Conservation (phyloP, 768 basidiomycete genomes). For the Boletellus emodensis region DNA sequence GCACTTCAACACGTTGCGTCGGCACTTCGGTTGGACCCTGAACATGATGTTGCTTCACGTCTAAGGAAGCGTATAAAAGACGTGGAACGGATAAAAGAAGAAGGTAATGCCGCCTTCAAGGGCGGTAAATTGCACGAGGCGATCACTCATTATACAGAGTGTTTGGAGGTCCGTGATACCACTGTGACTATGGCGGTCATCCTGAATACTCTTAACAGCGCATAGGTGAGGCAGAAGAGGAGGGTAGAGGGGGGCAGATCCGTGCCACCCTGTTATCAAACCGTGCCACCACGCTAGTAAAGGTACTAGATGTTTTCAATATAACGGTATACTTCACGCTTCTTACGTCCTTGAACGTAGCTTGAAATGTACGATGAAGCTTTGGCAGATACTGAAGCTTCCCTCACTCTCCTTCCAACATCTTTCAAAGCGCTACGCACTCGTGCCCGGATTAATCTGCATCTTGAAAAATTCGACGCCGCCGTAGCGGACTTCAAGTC, state of each 20-base stretch:
- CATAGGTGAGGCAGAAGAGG: constrained; percentile 63
- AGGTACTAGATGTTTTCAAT: constrained; percentile 39
- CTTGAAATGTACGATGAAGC: constrained; percentile 65
- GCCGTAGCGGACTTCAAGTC: constrained; percentile 72
- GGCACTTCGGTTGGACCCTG: constrained; percentile 76
- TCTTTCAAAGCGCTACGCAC: constrained; percentile 88
- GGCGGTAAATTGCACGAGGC: constrained; percentile 55
- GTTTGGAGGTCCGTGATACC: constrained; percentile 52
- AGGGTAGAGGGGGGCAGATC: constrained; percentile 76
- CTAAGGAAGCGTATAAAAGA: constrained; percentile 78
- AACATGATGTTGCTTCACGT: constrained; percentile 62
- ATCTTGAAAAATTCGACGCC: constrained; percentile 70
- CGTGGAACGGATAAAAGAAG: constrained; percentile 79
- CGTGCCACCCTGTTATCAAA: constrained; percentile 79
- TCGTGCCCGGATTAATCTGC: constrained; percentile 73
- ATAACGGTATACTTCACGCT: neutral
- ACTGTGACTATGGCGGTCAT: neutral
- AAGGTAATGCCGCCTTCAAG: constrained; percentile 79
- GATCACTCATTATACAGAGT: constrained; percentile 62
- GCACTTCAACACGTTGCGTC: constrained; percentile 67
- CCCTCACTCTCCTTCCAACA: constrained; percentile 54
- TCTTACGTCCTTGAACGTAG: constrained; percentile 34
- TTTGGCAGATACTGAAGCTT: constrained; percentile 64
- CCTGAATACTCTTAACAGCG: constrained; percentile 37
- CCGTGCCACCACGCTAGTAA: constrained; percentile 75